Conservation (phyloP, 2,329 filamentous ascomycete genomes). For the Aspergillus texensis region DNA sequence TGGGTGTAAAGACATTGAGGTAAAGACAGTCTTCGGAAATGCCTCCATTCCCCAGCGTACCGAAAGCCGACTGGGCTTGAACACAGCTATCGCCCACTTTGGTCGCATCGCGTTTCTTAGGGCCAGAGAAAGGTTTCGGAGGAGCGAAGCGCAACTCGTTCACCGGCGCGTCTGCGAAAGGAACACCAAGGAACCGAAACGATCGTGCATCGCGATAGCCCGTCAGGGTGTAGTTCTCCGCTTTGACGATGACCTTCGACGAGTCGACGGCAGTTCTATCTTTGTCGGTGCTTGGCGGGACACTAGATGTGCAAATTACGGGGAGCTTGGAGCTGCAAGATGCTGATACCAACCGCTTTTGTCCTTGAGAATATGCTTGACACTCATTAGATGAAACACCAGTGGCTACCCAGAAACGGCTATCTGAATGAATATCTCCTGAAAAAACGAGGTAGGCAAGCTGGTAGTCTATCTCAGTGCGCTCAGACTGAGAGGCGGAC, state of each 20-base stretch:
- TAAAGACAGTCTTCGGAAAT: conserved; percentile 40
- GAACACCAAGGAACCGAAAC: conserved; percentile 49
- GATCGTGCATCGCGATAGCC: conserved; percentile 33
- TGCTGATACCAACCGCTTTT: conserved; percentile 11
- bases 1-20: conserved; percentile 38
- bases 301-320: conserved; percentile 25
- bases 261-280: conserved; percentile 16
- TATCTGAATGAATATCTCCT: conserved; percentile 13
- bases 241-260: conserved; percentile 24
- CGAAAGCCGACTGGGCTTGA: conserved; percentile 21
- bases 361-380: conserved; percentile 20
- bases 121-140: conserved; percentile 31
- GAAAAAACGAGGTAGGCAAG: conserved; percentile 27
- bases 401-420: conserved; percentile 21
- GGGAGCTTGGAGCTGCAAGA: conserved; percentile 21
- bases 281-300: conserved; percentile 24
- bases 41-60: conserved; percentile 13
- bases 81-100: conserved; percentile 24
- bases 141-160: conserved; percentile 48
- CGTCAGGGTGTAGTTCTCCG: conserved; percentile 23
- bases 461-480: conserved; percentile 27
- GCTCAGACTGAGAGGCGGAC: conserved; percentile 9
- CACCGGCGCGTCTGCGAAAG: conserved; percentile 51
- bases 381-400: conserved; percentile 11
- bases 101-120: conserved; percentile 34